phyloP scores from a whole-genome alignment of 2,329 filamentous ascomycete genomes.

The Falciphora oryzae region DNA sequence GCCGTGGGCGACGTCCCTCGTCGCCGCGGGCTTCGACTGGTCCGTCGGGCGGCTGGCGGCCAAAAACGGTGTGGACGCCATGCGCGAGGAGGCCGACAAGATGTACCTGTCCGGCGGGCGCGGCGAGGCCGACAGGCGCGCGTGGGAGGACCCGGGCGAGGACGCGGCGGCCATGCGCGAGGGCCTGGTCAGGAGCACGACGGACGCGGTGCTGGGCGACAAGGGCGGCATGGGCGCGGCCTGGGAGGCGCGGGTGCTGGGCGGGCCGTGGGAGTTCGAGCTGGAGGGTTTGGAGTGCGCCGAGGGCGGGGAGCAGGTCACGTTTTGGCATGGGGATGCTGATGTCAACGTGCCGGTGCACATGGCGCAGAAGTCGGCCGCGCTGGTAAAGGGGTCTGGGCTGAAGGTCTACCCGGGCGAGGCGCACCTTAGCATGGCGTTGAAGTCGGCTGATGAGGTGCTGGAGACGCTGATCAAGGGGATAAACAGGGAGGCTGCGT shows the following conservation, averaged over 20 bases:
- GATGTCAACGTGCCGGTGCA: slow-evolving; percentile 20
- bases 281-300: slow-evolving; percentile 16
- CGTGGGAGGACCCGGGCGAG: slow-evolving; percentile 1
- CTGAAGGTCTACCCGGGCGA: slow-evolving; percentile 15
- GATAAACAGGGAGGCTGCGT: no score
- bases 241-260: slow-evolving; percentile 14
- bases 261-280: slow-evolving; percentile 18
- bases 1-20: slow-evolving; percentile 15
- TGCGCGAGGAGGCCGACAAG: slow-evolving; percentile 8
- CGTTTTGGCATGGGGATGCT: slow-evolving; percentile 19
- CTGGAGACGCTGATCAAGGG: slow-evolving; percentile 8
- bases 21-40: slow-evolving; percentile 13
- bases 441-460: slow-evolving; percentile 16
- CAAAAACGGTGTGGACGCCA: slow-evolving; percentile 10
- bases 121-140: slow-evolving; percentile 7
- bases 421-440: slow-evolving; percentile 18
- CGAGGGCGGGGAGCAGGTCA: slow-evolving; percentile 11
- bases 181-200: not conserved
- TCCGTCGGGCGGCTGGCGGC: slow-evolving; percentile 11
- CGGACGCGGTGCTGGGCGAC: slow-evolving; percentile 8
- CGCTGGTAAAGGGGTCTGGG: slow-evolving; percentile 15
- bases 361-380: slow-evolving; percentile 19
- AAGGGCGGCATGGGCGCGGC: slow-evolving; percentile 12
- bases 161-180: slow-evolving; percentile 6
- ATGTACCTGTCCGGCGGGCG: slow-evolving; percentile 8